Evolutionary conservation across 2,329 filamentous ascomycete genomes (phyloP).

Genomic region (Scorias spongiosa): DNA sequence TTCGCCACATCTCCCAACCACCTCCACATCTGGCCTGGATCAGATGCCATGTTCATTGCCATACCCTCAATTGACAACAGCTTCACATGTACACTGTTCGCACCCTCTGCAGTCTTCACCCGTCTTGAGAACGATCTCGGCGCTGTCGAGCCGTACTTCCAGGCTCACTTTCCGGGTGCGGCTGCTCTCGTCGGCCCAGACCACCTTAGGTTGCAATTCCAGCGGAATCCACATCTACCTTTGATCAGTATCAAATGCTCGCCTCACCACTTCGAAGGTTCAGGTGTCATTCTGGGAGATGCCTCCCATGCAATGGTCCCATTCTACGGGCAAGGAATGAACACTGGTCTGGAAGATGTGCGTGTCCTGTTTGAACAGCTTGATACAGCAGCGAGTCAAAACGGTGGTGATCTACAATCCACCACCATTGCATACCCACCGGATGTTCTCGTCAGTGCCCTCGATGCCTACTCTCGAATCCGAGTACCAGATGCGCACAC

Average conservation of each 20-base stretch:
- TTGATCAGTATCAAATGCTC: slow-evolving; percentile 86
- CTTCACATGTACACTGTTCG: slow-evolving; percentile 90
- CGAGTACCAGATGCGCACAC: slow-evolving; percentile 68
- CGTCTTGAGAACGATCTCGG: slow-evolving; percentile 49
- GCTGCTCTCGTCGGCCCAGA: slow-evolving; percentile 51
- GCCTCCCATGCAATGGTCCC: slow-evolving; percentile 96
- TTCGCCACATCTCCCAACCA: slow-evolving; percentile 85
- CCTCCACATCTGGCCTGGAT: slow-evolving; percentile 92
- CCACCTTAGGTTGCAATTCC: slow-evolving; percentile 57
- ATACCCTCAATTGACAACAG: slow-evolving; percentile 78
- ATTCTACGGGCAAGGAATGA: slow-evolving; percentile 97
- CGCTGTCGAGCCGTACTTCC: slow-evolving; percentile 57
- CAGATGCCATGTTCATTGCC: slow-evolving; percentile 95
- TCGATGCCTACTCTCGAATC: slow-evolving; percentile 59
- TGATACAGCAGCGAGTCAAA: slow-evolving; percentile 45
- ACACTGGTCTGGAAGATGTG: slow-evolving; percentile 89
- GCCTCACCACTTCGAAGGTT: slow-evolving; percentile 67
- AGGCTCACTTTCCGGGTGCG: slow-evolving; percentile 74
- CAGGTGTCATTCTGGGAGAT: slow-evolving; percentile 77
- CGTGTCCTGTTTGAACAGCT: slow-evolving; percentile 70
- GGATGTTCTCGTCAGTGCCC: slow-evolving; percentile 25
- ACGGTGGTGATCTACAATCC: slow-evolving; percentile 10
- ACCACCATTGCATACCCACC: background rate
- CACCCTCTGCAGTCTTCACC: slow-evolving; percentile 55
- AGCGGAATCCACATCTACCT: slow-evolving; percentile 72